Evolutionary conservation across 106 monocot species (phyloP).

Genomic region (Acorus calamus): DNA sequence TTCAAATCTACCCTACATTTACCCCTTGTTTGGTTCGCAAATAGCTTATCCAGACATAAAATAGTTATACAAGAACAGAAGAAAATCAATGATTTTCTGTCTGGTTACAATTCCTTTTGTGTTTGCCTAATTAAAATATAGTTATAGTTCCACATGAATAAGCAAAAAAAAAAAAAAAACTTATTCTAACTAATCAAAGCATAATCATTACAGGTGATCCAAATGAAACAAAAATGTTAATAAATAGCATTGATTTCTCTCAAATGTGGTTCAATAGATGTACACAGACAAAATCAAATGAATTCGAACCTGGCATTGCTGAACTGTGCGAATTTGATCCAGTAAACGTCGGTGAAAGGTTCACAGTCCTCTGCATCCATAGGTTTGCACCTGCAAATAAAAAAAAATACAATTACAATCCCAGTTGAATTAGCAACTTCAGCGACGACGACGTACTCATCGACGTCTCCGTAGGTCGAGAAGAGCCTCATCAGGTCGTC

Average conservation of each 20-base stretch:
- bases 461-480: slow-evolving; percentile 51
- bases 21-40: no score
- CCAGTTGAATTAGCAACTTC: neutral
- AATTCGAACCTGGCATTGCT: slow-evolving; percentile 69
- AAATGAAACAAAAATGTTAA: no score
- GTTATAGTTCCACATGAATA: no score
- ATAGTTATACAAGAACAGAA: no score
- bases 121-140: no score
- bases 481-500: slow-evolving; percentile 66
- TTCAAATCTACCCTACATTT: no score
- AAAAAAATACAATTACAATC: neutral
- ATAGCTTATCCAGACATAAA: no score
- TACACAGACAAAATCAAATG: neutral
- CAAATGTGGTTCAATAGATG: neutral
- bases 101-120: no score
- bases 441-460: slow-evolving; percentile 46
- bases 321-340: slow-evolving; percentile 79
- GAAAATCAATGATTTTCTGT: no score
- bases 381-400: slow-evolving; percentile 60
- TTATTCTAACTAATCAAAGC: no score
- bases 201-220: no score
- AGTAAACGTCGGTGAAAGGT: slow-evolving; percentile 87
- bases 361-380: slow-evolving; percentile 97
- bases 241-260: neutral
- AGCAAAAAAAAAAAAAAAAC: no score